Conservation (phyloP, 495 filamentous ascomycete species). For the Xylaria cubensis region DNA sequence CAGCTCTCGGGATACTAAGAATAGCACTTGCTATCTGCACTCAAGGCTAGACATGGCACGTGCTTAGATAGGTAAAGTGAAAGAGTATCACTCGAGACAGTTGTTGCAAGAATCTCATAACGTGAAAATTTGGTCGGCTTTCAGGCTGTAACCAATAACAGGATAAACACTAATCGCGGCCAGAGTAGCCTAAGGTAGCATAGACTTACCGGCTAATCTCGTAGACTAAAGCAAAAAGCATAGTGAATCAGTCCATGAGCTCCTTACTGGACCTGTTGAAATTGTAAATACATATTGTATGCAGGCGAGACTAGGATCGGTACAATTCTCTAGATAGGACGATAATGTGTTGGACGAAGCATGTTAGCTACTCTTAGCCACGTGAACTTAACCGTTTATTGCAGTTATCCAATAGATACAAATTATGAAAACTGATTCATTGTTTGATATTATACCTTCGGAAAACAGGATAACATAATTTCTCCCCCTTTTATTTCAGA, state of each 20-base stretch:
- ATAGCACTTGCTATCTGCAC: background rate
- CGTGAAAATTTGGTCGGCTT: background rate
- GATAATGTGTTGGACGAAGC: background rate
- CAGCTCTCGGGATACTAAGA: background rate
- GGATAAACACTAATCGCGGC: background rate
- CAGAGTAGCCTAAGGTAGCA: background rate
- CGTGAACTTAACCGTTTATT: background rate
- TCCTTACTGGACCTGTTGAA: background rate
- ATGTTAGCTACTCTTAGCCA: background rate
- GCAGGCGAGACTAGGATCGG: background rate
- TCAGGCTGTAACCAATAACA: background rate
- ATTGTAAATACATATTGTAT: background rate
- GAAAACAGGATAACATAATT: background rate
- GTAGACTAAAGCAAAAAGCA: background rate
- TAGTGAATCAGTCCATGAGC: too few relatives aligned
- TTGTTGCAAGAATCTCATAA: background rate
- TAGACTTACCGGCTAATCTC: conserved; percentile 19
- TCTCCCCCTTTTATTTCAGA: too few relatives aligned
- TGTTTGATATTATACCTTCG: background rate
- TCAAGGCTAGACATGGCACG: background rate
- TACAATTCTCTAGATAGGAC: background rate
- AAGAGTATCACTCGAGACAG: background rate
- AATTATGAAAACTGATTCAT: background rate
- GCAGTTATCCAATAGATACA: background rate
- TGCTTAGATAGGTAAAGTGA: background rate